phyloP scores from a whole-genome alignment of 148 eudicot species.

The Cornus kousa region DNA sequence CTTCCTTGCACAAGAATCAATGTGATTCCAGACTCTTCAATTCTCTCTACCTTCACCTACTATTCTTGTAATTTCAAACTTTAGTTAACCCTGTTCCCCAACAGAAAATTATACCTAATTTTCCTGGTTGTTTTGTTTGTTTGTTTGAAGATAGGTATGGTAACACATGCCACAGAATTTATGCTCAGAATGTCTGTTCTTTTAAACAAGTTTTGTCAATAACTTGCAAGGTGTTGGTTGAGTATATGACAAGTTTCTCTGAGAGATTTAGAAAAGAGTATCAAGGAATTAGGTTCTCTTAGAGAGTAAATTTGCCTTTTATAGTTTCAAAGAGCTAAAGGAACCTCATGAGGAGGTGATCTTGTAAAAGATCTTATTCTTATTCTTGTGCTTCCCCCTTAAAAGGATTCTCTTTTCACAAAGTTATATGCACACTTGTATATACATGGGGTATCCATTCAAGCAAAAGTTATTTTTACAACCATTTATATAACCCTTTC shows the following conservation, averaged over 20 bases:
- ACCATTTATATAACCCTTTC: too few relatives aligned
- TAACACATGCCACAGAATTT: slow-evolving; percentile 26
- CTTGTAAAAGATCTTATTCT: slow-evolving; percentile 24
- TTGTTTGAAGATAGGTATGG: slow-evolving; percentile 11
- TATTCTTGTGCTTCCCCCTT: slow-evolving; percentile 11
- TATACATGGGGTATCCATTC: neutral
- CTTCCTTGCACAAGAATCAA: neutral
- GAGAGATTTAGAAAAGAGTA: neutral
- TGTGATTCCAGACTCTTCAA: neutral
- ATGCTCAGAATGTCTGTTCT: slow-evolving; percentile 22
- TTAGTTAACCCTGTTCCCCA: slow-evolving; percentile 28
- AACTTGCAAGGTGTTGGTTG: neutral
- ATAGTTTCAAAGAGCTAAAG: neutral
- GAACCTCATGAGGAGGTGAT: slow-evolving; percentile 21
- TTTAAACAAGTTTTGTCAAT: neutral
- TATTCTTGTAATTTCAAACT: slow-evolving; percentile 38
- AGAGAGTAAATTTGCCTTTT: neutral
- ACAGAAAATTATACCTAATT: slow-evolving; percentile 7
- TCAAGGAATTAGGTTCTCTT: neutral
- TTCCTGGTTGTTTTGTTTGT: slow-evolving; percentile 11
- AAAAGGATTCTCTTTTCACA: slow-evolving; percentile 8
- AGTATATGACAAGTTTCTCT: too few relatives aligned
- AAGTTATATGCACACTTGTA: slow-evolving; percentile 1
- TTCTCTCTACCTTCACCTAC: slow-evolving; percentile 30
- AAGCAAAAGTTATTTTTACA: neutral